Base-by-base conservation (phyloP, 768 basidiomycete species). In the Rhizopogon rudus region DNA sequence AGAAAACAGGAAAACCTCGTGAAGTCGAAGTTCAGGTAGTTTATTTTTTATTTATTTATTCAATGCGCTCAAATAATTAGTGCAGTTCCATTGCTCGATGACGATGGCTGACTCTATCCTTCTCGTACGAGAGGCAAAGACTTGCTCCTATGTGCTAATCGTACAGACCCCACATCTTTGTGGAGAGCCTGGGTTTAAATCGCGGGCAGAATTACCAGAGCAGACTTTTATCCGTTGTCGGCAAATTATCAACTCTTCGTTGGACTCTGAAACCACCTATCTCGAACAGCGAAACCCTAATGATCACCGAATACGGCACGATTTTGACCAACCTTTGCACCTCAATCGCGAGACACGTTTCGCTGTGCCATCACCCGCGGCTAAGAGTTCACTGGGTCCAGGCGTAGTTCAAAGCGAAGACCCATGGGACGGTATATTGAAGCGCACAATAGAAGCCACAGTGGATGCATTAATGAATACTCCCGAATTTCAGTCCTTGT, bases 141-240 rank as follows among this genome's bases (percentile, higher is more conserved):
- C 91, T 40, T 99, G 97, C 72, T 85, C 89, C 59, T 98, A 99
- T 68, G 85, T 97, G 44, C 78, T 98, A 50, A 88, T 98, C 60
- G 85, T 98, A 55, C 90, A 98, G 68, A 97, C 96, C 0, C 95
- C 97, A 35, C 88, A 93, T 53, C 78, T 99, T 17, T 98, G 97
- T 66, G 83, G 86, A 56, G 88, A 96, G 63, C 94, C 94, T 16
- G 91, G 94, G 10, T 98, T 99, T 76, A 88, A 82, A 69, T 88
- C 90, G 54, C 82, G 77, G 33, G 78, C 78, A 45, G 86, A 90
- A 60, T 73, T 78, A 40, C 78, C 77, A 48, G 82, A 84, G 51
- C 88, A 91, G 61, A 77, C 84, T 10, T 72, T 79, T 62, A 86
- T 93, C 63, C 84, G 83, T 54, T 94, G 92, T 70, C 85, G 92